Evolutionary conservation across 306 rosid species (phyloP), one percentile per base, ranked within the genome.

Genomic region (Ochetophila trinervis): DNA sequence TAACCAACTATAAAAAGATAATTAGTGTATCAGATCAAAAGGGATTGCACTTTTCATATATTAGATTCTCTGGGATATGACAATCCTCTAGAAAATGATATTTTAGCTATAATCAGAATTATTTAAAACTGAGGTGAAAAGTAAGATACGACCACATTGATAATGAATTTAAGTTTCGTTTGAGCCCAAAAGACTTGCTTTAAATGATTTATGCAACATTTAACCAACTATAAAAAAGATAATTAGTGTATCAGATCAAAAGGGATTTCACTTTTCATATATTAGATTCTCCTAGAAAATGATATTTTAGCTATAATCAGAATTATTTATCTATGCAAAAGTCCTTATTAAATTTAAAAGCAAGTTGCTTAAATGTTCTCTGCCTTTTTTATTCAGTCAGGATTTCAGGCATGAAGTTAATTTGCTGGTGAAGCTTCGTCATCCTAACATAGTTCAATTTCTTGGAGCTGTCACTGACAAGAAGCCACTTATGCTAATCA

Each of bases 391-490:
- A 55, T 65, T 60, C 86, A 91, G 97, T 76, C 96, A 93, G 81
- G 99, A 94, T 79, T 94, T 94, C 66, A 79, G 97, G 71, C 99
- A 94, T 65, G 99, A 94, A 79, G 99, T 94, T 71, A 86, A 77
- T 74, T 82, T 94, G 86, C 82, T 94, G 40, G 97, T 94, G 90
- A 94, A 94, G 90, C 91, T 94, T 78, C 97, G 97, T 64, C 99
- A 94, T 67, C 99, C 99, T 36, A 94, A 94, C 71, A 84, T 94
- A 58, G 99, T 94, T 70, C 99, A 94, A 79, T 94, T 94, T 77
- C 99, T 94, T 75, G 99, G 99, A 79, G 99, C 99, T 77, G 99
- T 94, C 72, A 94, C 99, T 0, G 97, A 94, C 42, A 88, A 84
- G 79, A 94, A 86, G 72, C 99, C 99, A 53, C 91, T 94, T 52